Evolutionary conservation across 129 eudicot genomes (phyloP).

Genomic region (Lonicera japonica): DNA sequence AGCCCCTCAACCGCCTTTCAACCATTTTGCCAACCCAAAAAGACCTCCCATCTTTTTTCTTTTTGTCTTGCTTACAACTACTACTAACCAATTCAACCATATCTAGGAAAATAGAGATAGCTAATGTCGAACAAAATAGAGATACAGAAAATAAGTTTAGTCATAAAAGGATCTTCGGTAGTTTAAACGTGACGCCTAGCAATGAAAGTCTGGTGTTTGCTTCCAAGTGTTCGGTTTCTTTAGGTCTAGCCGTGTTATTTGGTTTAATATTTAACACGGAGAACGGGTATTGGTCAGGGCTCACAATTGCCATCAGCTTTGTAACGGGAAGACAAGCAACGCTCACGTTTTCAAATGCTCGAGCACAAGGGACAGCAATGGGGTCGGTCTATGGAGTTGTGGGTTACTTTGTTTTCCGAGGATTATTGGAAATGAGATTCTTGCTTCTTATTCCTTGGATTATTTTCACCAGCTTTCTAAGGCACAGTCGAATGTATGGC

Average conservation of each 20-base stretch:
- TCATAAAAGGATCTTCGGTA: neutral
- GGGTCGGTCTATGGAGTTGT: constrained; percentile 75
- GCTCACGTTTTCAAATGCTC: constrained; percentile 59
- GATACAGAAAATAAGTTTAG: neutral
- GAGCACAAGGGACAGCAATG: constrained; percentile 87
- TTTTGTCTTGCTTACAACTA: constrained; percentile 43
- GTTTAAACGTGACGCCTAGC: constrained; percentile 4
- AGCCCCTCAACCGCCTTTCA: constrained; percentile 20
- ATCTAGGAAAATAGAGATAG: constrained; percentile 11
- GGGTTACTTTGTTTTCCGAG: constrained; percentile 44
- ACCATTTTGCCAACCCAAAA: constrained; percentile 14
- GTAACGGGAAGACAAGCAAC: constrained; percentile 49
- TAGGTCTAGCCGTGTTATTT: constrained; percentile 57
- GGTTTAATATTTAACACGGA: constrained; percentile 57
- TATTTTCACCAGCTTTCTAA: constrained; percentile 59
- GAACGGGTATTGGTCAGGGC: constrained; percentile 82
- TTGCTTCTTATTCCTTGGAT: constrained; percentile 73
- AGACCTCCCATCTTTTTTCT: constrained; percentile 39
- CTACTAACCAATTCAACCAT: constrained; percentile 27
- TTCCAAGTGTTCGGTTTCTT: constrained; percentile 62
- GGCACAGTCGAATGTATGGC: constrained; percentile 63
- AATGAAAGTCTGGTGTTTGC: constrained; percentile 41
- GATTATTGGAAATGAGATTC: constrained; percentile 34
- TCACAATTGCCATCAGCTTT: constrained; percentile 71
- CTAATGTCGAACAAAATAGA: constrained; percentile 8